phyloP scores from a whole-genome alignment of 2,329 filamentous ascomycete species.

The Zalaria sp. region DNA sequence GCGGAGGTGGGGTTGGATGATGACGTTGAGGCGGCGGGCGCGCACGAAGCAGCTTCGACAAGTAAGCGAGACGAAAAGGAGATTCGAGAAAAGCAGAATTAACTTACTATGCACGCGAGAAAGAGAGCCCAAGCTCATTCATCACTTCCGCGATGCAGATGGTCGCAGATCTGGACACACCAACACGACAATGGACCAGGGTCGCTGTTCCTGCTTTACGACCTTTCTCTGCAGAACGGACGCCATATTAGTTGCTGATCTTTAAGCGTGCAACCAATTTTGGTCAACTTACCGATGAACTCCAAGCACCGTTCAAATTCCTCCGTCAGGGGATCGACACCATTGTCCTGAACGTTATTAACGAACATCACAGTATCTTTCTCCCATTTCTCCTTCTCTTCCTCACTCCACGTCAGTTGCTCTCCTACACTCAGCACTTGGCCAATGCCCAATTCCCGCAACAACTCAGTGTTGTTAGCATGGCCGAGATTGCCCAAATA shows the following conservation, averaged over 20 bases:
- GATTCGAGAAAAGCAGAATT: not conserved
- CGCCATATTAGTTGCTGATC: constrained; percentile 1
- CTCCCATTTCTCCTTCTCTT: constrained; percentile 37
- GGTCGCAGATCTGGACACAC: constrained; percentile 86
- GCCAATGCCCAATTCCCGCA: constrained; percentile 66
- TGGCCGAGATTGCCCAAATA: constrained; percentile 89
- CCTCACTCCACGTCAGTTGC: constrained; percentile 64
- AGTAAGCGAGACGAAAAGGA: constrained; percentile 8
- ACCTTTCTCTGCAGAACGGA: constrained; percentile 51
- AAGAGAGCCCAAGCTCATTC: constrained; percentile 64
- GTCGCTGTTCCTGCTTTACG: constrained; percentile 67
- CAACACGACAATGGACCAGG: constrained; percentile 89
- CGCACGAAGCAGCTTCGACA: constrained; percentile 65
- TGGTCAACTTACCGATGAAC: constrained; percentile 67
- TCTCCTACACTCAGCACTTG: constrained; percentile 90
- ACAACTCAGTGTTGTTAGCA: constrained; percentile 80
- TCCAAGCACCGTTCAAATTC: constrained; percentile 76
- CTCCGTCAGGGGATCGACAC: constrained; percentile 77
- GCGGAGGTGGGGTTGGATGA: constrained; percentile 89
- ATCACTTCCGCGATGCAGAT: constrained; percentile 99
- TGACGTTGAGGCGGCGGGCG: constrained; percentile 84
- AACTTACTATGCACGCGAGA: constrained; percentile 72
- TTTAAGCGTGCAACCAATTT: too few relatives aligned
- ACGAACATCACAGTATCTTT: constrained; percentile 66
- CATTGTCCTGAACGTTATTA: constrained; percentile 86